Evolutionary conservation across 257 asterid species (phyloP).

Genomic region (Galeopsis tetrahit): DNA sequence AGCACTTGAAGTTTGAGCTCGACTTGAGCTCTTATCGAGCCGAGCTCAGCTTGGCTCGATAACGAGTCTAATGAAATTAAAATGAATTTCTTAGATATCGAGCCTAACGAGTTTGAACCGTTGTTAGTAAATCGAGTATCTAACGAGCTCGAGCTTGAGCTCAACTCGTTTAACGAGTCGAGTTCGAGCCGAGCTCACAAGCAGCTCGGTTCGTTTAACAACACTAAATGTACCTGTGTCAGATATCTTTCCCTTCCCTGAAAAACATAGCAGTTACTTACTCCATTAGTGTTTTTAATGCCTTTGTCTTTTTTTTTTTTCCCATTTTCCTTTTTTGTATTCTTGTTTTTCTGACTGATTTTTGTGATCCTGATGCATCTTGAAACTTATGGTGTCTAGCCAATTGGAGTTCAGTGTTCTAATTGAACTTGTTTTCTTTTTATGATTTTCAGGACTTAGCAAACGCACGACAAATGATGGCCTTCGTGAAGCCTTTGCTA

Average conservation of each 20-base stretch:
- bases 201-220: too few species aligned
- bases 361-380: conserved; percentile 18
- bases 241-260: neutral
- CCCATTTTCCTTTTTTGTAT: neutral
- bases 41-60: too few species aligned
- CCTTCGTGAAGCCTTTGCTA: conserved; percentile 71
- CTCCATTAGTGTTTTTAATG: neutral
- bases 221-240: neutral
- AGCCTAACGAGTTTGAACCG: too few species aligned
- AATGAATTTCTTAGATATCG: too few species aligned
- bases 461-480: conserved; percentile 88
- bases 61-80: too few species aligned
- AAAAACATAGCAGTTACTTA: neutral
- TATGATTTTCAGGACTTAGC: conserved; percentile 74
- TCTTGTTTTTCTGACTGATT: neutral
- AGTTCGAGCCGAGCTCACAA: too few species aligned
- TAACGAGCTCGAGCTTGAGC: too few species aligned
- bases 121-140: too few species aligned
- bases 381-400: conserved; percentile 1
- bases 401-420: neutral
- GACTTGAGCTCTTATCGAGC: too few species aligned
- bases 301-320: neutral
- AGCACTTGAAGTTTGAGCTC: too few species aligned
- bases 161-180: too few species aligned
- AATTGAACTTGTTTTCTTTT: conserved; percentile 22